Percentiles rank a stretch among this genome's conserved stretches.
Evolutionary conservation across 1,284 basidiomycete species (phyloP).

Genomic region (Caloboletus firmus): DNA sequence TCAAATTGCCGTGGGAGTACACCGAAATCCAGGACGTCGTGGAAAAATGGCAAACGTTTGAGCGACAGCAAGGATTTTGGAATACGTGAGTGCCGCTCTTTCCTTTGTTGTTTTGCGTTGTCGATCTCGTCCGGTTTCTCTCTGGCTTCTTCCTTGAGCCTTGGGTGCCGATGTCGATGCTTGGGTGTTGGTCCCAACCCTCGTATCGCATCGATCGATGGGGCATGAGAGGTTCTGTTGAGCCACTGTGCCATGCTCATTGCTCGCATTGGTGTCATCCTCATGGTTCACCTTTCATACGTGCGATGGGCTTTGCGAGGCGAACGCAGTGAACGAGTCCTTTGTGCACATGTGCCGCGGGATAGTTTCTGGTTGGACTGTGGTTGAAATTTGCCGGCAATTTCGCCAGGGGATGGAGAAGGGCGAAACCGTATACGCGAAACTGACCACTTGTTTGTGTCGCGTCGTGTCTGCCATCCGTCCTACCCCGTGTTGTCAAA

Average conservation of each 20-base stretch:
- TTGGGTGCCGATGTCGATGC: not conserved
- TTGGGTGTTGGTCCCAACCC: not conserved
- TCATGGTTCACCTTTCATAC: constrained; percentile 3
- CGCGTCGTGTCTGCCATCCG: constrained; percentile 6
- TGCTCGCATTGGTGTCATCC: constrained; percentile 13
- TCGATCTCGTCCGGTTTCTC: not conserved
- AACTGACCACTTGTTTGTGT: constrained; percentile 5
- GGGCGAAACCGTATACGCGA: not conserved
- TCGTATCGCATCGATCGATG: constrained; percentile 8
- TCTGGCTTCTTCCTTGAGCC: not conserved
- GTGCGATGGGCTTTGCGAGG: constrained; percentile 19
- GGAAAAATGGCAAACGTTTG: constrained; percentile 59
- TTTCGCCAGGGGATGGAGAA: not conserved
- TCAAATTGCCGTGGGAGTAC: constrained; percentile 51
- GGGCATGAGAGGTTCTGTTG: constrained; percentile 17
- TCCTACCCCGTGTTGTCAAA: constrained; percentile 8
- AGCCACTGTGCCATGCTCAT: constrained; percentile 8
- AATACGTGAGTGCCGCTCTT: constrained; percentile 47
- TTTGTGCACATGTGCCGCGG: constrained; percentile 2
- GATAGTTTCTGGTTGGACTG: not conserved
- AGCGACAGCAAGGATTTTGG: constrained; percentile 62
- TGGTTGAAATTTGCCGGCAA: constrained; percentile 10
- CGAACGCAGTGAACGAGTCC: constrained; percentile 18
- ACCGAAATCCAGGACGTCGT: constrained; percentile 57
- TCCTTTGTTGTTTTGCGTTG: not conserved